Conservation (phyloP, 106 monocot genomes). For the Dioscorea zingiberensis region DNA sequence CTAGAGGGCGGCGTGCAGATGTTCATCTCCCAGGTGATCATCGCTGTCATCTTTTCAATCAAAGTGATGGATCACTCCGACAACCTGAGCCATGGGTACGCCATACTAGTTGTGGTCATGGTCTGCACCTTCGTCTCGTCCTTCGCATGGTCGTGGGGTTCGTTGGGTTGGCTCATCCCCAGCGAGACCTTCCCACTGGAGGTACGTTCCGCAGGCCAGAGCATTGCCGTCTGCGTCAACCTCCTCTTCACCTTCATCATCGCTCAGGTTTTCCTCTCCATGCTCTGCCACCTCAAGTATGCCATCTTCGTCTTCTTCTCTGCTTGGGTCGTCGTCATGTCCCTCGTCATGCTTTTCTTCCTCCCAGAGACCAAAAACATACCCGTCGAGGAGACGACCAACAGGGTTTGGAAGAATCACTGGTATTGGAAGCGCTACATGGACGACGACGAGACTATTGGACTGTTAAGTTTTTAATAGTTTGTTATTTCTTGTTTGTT, state of each 20-base stretch:
- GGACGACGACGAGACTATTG: too few relatives aligned
- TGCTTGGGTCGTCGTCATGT: conserved; percentile 66
- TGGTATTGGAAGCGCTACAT: too few relatives aligned
- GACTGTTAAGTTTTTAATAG: too few relatives aligned
- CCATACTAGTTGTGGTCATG: too few relatives aligned
- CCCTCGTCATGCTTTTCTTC: conserved; percentile 42
- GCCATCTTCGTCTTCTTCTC: conserved; percentile 78
- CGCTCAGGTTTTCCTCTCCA: conserved; percentile 70
- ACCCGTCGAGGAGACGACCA: conserved; percentile 44
- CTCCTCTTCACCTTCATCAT: conserved; percentile 68
- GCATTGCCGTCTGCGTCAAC: conserved; percentile 63
- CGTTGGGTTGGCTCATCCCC: too few relatives aligned
- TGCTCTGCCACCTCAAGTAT: conserved; percentile 78
- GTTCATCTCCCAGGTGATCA: conserved; percentile 58
- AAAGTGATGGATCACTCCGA: conserved; percentile 47
- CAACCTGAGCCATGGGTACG: too few relatives aligned
- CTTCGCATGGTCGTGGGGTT: too few relatives aligned
- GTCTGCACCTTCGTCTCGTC: too few relatives aligned
- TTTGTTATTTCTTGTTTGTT: too few relatives aligned
- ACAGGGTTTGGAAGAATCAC: conserved; percentile 57
- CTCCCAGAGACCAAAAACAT: conserved; percentile 41
- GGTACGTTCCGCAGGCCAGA: too few relatives aligned
- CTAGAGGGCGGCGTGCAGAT: conserved; percentile 81
- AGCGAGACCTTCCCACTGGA: too few relatives aligned
- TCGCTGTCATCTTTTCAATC: conserved; percentile 41